Evolutionary conservation across 169 alveolate genomes (phyloP).

Genomic region (Cryptosporidium tyzzeri): DNA sequence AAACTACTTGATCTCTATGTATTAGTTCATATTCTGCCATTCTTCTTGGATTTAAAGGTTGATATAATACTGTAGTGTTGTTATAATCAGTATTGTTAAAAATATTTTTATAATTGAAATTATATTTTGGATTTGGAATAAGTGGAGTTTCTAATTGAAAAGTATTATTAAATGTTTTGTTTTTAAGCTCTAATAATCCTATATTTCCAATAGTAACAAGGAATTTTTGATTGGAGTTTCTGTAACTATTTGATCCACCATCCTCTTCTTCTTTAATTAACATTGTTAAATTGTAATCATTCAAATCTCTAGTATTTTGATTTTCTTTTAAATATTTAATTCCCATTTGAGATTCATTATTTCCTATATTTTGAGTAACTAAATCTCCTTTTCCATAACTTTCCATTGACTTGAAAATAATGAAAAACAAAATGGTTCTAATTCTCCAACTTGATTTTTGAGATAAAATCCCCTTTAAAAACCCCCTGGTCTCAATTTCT

Average conservation of each 20-base stretch:
- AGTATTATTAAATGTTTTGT: no score
- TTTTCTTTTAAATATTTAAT: no score
- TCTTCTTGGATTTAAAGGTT: neutral
- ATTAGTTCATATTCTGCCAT: slow-evolving; percentile 32
- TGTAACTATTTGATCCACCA: neutral
- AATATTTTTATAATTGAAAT: no score
- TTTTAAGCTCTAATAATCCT: neutral
- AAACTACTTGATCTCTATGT: slow-evolving; percentile 15
- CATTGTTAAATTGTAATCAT: neutral
- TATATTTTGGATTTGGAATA: neutral
- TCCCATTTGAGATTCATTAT: neutral
- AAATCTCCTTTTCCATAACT: neutral
- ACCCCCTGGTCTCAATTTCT: neutral
- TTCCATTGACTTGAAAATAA: neutral
- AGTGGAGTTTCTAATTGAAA: neutral
- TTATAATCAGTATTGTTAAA: neutral
- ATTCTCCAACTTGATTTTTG: neutral
- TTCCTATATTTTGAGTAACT: neutral
- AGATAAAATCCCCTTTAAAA: no score
- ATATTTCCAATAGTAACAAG: no score
- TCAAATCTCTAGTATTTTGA: neutral
- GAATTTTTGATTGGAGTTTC: neutral
- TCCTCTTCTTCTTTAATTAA: neutral
- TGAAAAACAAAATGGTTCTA: neutral
- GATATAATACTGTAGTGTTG: neutral